Evolutionary conservation across 2,329 filamentous ascomycete species (phyloP).

Genomic region (Sphaceloma murrayae): DNA sequence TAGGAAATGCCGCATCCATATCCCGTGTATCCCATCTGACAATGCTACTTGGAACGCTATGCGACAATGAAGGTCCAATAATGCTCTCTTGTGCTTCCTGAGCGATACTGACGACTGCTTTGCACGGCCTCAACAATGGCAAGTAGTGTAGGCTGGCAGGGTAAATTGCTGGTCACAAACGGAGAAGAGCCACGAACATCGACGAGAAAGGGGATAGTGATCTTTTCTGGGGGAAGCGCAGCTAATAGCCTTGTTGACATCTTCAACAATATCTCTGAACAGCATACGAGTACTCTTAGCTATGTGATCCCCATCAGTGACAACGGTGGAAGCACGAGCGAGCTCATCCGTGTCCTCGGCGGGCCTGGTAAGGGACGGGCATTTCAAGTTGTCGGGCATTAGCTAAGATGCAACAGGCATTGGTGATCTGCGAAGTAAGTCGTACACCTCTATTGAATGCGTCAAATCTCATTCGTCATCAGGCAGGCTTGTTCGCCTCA

Average conservation of each 20-base stretch:
- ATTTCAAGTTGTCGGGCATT: not conserved
- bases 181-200: constrained; percentile 4
- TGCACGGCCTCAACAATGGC: not conserved
- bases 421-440: constrained; percentile 64
- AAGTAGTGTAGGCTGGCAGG: not conserved
- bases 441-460: not conserved
- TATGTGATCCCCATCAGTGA: constrained; percentile 94
- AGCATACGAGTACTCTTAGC: constrained; percentile 58
- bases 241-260: constrained; percentile 90
- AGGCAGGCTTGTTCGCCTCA: constrained; percentile 79
- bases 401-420: constrained; percentile 37
- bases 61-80: no score
- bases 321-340: constrained; percentile 88
- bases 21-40: not conserved
- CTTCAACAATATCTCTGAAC: constrained; percentile 54
- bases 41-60: no score
- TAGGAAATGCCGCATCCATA: constrained; percentile 4
- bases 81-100: no score
- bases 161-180: constrained; percentile 6
- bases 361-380: constrained; percentile 58
- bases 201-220: constrained; percentile 53
- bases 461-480: not conserved
- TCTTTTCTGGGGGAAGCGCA: constrained; percentile 89
- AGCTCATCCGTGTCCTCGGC: constrained; percentile 88
- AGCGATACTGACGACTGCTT: no score